phyloP scores from a whole-genome alignment of 257 asterid species.

The Plantago ovata region DNA sequence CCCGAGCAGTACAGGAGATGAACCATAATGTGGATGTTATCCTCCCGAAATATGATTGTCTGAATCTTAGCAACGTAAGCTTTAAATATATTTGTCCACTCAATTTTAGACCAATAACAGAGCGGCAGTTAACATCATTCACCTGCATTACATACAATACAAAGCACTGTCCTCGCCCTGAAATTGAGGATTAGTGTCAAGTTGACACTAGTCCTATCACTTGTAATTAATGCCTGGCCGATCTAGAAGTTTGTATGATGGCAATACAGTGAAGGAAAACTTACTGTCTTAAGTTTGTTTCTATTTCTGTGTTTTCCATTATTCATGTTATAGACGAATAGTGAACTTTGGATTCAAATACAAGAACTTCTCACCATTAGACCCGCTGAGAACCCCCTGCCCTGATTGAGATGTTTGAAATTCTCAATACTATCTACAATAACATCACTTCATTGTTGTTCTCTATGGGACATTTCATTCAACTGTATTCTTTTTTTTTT shows the following conservation, averaged over 20 bases:
- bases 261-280: background rate
- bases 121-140: conserved; percentile 7
- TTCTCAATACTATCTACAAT: background rate
- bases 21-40: conserved; percentile 81
- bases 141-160: background rate
- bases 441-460: background rate
- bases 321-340: background rate
- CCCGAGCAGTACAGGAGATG: conserved; percentile 96
- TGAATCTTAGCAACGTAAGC: conserved; percentile 70
- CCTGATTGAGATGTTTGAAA: background rate
- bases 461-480: conserved; percentile 12
- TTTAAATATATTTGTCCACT: conserved; percentile 20
- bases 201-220: too few species aligned
- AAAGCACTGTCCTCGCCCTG: background rate
- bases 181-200: conserved; percentile 10
- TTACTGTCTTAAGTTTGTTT: background rate
- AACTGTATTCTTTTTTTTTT: conserved; percentile 6
- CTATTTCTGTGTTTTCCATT: background rate
- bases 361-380: background rate
- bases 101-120: conserved; percentile 3
- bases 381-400: background rate
- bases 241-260: background rate
- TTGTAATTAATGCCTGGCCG: background rate
- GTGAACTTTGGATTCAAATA: background rate
- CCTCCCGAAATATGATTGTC: conserved; percentile 91